Base-by-base conservation (phyloP, 139 green algal genomes). In the Coccomyxa sp. region DNA sequence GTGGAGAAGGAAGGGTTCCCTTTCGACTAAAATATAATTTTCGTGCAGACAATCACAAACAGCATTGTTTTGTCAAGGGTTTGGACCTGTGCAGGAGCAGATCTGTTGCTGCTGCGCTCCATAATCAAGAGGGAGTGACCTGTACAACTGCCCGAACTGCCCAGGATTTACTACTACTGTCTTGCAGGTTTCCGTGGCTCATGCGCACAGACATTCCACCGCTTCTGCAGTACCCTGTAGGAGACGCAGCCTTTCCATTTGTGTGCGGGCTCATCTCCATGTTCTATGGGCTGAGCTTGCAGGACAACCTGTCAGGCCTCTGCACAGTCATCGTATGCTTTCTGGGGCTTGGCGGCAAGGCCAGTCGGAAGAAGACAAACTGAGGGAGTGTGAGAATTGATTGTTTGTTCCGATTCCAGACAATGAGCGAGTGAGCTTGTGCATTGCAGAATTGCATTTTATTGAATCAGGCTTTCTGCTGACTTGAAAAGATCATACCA, bases 201-300 rank as follows among this genome's bases (percentile, higher is more conserved):
- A 95, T 99, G 88, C 91, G 89, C 27, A 98, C 95, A 27, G 85
- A 90, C 89, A 97, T 99, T 79, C 96, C 96, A 10, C 94, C 93
- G 13, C 89, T 95, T 11, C 91, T 97, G 89, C 94, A 96, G 86
- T 96, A 95, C 83, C 95, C 94, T 3, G 84, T 93, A 0, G 84
- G 85, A 4, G 76, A 88, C 31, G 83, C 84, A 27, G 92, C 91
- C 32, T 93, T 95, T 15, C 84, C 86, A 11, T 98, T 98, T 90
- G 92, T 92, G 31, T 88, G 82, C 14, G 82, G 84, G 0, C 91
- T 98, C 15, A 90, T 96, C 1, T 88, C 88, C 63, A 96, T 98
- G 93, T 98, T 98, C 88, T 98, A 97, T 84, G 91, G 71, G 63
- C 63, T 71, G 18, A 28, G 18, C 21, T 21, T 71, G 18, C 63